Evolutionary conservation across 2,329 filamentous ascomycete species (phyloP).

Genomic region (Phyllosticta citrichinensis): DNA sequence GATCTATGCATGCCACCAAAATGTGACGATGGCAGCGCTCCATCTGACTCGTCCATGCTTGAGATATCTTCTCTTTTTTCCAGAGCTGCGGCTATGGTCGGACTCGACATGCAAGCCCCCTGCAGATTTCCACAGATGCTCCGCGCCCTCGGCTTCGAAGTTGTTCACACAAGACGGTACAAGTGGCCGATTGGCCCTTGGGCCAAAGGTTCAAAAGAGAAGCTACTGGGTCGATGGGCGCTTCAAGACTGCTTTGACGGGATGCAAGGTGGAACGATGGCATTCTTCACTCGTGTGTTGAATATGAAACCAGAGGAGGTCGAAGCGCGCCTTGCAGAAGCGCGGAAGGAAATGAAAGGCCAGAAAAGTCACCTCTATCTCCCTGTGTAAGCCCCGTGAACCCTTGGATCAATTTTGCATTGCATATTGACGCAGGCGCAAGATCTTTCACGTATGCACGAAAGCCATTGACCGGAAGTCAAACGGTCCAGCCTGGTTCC

Average conservation of each 20-base stretch:
- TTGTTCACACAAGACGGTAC: slow-evolving; percentile 20
- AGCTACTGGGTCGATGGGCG: neutral
- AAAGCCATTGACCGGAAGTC: neutral
- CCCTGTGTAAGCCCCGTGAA: neutral
- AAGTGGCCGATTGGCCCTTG: slow-evolving; percentile 20
- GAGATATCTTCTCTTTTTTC: slow-evolving; percentile 20
- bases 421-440: neutral
- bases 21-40: slow-evolving; percentile 15
- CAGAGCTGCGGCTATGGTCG: slow-evolving; percentile 20
- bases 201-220: slow-evolving; percentile 11
- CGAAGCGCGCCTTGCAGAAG: neutral
- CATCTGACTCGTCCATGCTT: slow-evolving; percentile 16
- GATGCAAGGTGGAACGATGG: neutral
- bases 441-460: slow-evolving; percentile 1
- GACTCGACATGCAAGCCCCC: slow-evolving; percentile 32
- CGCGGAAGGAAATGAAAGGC: neutral
- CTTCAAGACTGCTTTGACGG: neutral
- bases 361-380: neutral
- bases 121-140: slow-evolving; percentile 22
- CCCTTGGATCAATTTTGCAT: neutral
- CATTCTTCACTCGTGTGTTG: neutral
- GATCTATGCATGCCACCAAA: slow-evolving; percentile 20
- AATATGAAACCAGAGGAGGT: neutral
- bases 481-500: slow-evolving; percentile 49
- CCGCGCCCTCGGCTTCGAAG: slow-evolving; percentile 17